Conservation (phyloP, 805 yeast genomes). For the Nakazawaea laoshanensis region DNA sequence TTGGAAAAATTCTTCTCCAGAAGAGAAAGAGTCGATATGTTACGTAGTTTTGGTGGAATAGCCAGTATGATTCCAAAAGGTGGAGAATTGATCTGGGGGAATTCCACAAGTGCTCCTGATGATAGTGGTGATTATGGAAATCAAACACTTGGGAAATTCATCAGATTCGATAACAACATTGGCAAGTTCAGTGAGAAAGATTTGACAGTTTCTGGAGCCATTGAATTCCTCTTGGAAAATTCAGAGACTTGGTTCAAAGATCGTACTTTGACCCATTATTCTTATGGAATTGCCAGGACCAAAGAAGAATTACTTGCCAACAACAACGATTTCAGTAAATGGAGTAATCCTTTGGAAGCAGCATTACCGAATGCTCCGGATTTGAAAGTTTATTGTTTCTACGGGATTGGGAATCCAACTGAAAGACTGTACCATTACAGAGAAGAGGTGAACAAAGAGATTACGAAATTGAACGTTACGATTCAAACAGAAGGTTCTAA, state of each 20-base stretch:
- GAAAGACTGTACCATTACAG: conserved; percentile 87
- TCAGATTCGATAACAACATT: conserved; percentile 45
- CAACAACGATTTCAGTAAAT: conserved; percentile 64
- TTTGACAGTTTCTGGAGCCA: conserved; percentile 57
- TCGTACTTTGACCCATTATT: conserved; percentile 62
- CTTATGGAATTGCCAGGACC: conserved; percentile 66
- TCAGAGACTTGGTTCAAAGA: conserved; percentile 73
- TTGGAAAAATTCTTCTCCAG: conserved; percentile 89
- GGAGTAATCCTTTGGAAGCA: conserved; percentile 94
- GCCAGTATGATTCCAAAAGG: conserved; percentile 97
- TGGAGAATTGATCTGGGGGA: conserved; percentile 87
- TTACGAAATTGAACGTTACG: conserved; percentile 53
- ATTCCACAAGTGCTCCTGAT: conserved; percentile 57
- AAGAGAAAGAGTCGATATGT: conserved; percentile 78
- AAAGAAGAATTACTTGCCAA: conserved; percentile 52
- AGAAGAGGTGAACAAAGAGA: conserved; percentile 49
- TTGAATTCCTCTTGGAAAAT: conserved; percentile 53
- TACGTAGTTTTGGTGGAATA: conserved; percentile 86
- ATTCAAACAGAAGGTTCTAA: conserved; percentile 54
- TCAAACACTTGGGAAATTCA: conserved; percentile 61
- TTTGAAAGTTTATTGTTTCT: conserved; percentile 79
- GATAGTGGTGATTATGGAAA: conserved; percentile 29
- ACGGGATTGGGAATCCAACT: conserved; percentile 96
- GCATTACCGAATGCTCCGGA: conserved; percentile 91
- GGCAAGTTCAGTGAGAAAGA: conserved; percentile 39